phyloP scores from a whole-genome alignment of 2,329 filamentous ascomycete genomes.

The Zymoseptoria ardabiliae region DNA sequence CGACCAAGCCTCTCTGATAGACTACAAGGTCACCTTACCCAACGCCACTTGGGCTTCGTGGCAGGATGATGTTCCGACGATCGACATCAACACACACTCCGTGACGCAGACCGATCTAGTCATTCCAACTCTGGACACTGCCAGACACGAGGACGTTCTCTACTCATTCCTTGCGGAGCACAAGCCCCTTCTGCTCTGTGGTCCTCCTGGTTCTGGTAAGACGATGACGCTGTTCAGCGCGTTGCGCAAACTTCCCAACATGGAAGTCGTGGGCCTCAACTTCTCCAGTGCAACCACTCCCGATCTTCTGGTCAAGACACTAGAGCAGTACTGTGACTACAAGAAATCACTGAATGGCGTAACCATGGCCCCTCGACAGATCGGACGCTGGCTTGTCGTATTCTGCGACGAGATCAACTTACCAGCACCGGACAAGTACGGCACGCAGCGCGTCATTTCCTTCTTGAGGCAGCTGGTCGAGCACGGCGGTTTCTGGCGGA shows the following conservation, averaged over 20 bases:
- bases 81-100: slow-evolving; percentile 97
- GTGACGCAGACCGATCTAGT: slow-evolving; percentile 97
- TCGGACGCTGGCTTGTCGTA: slow-evolving; percentile 93
- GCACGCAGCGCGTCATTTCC: slow-evolving; percentile 92
- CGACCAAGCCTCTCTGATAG: slow-evolving; percentile 72
- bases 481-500: slow-evolving; percentile 98
- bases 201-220: slow-evolving; percentile 96
- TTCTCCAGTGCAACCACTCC: slow-evolving; percentile 98
- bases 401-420: slow-evolving; percentile 99
- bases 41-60: slow-evolving; percentile 84
- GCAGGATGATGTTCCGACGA: slow-evolving; percentile 87
- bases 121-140: slow-evolving; percentile 93
- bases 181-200: slow-evolving; percentile 91
- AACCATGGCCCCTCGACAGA: slow-evolving; percentile 89
- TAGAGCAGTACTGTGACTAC: slow-evolving; percentile 99
- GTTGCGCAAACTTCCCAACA: slow-evolving; percentile 90
- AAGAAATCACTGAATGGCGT: slow-evolving; percentile 97
- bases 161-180: slow-evolving; percentile 99
- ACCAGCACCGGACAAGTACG: slow-evolving; percentile 94
- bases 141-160: slow-evolving; percentile 96
- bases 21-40: slow-evolving; percentile 85
- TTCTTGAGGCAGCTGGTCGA: slow-evolving; percentile 97
- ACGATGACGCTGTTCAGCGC: slow-evolving; percentile 99
- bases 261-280: slow-evolving; percentile 98
- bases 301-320: slow-evolving; percentile 95